These are phyloP conservation scores for Rhizopogon rudus DNA, from an alignment of 768 basidiomycete species.

Conservation along the genomic window DNA sequence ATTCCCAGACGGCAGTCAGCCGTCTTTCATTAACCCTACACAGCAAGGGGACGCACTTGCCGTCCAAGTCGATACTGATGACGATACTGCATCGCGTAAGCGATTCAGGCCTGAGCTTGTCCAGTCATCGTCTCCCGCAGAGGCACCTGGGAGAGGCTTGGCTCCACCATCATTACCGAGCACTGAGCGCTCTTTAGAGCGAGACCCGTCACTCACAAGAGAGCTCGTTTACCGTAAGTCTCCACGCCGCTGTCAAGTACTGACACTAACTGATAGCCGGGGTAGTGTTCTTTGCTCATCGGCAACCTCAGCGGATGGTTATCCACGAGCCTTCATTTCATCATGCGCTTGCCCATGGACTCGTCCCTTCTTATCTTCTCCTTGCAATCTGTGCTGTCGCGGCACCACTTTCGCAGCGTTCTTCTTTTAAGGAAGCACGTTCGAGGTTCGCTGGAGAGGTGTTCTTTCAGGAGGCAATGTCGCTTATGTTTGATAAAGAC, in stretches of 20 bases:
- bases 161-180: slow-evolving; percentile 30
- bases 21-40: slow-evolving; percentile 8
- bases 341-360: slow-evolving; percentile 56
- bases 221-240: slow-evolving; percentile 69
- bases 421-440: slow-evolving; percentile 51
- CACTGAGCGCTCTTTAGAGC: slow-evolving; percentile 38
- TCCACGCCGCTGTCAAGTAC: background rate
- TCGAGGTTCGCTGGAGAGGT: slow-evolving; percentile 49
- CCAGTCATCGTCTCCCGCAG: slow-evolving; percentile 32
- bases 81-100: slow-evolving; percentile 42
- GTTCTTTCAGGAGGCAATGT: slow-evolving; percentile 55
- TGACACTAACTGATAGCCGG: slow-evolving; percentile 2
- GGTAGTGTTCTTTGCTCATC: slow-evolving; percentile 78
- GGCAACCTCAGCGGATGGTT: slow-evolving; percentile 70
- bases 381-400: slow-evolving; percentile 76
- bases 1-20: slow-evolving; percentile 14
- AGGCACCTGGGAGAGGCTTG: slow-evolving; percentile 27
- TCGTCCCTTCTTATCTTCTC: slow-evolving; percentile 66
- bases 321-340: slow-evolving; percentile 79
- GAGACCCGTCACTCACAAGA: slow-evolving; percentile 61
- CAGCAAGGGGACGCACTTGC: slow-evolving; percentile 11
- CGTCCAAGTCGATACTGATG: slow-evolving; percentile 25
- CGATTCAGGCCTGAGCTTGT: slow-evolving; percentile 43
- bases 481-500: slow-evolving; percentile 67
- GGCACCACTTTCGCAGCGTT: slow-evolving; percentile 68